Evolutionary conservation across 2,329 filamentous ascomycete genomes (phyloP).

Genomic region (Hyphodiscus sp.): DNA sequence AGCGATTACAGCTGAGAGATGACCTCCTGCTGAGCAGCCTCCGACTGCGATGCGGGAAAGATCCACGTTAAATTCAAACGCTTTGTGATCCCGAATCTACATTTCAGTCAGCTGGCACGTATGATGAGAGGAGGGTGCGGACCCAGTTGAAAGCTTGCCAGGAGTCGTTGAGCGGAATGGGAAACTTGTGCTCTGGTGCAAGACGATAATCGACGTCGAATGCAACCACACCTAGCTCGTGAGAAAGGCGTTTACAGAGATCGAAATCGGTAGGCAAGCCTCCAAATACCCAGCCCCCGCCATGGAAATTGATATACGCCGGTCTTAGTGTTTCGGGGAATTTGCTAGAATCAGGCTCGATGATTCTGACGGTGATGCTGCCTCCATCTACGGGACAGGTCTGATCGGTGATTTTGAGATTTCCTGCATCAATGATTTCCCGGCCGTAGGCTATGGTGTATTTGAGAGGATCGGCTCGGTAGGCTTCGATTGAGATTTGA

Average conservation of each 20-base stretch:
- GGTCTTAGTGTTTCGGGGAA: constrained; percentile 27
- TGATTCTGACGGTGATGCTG: constrained; percentile 35
- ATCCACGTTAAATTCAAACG: constrained; percentile 19
- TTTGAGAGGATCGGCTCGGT: constrained; percentile 33
- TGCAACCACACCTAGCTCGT: constrained; percentile 34
- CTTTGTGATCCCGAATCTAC: constrained; percentile 1
- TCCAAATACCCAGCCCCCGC: constrained; percentile 36
- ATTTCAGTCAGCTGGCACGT: neutral
- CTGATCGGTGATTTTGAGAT: constrained; percentile 35
- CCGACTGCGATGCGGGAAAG: constrained; percentile 14
- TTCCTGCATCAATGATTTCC: constrained; percentile 28
- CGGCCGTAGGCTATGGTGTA: constrained; percentile 34
- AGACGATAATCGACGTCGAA: constrained; percentile 39
- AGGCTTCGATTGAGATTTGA: constrained; percentile 29
- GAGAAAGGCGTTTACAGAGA: constrained; percentile 35
- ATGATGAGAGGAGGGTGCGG: neutral
- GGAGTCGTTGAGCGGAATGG: constrained; percentile 36
- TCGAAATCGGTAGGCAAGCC: constrained; percentile 33
- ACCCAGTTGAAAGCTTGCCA: constrained; percentile 40
- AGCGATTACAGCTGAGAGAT: constrained; percentile 14
- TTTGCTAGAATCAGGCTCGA: constrained; percentile 30
- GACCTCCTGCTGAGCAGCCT: constrained; percentile 16
- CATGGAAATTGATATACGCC: constrained; percentile 32
- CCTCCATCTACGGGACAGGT: constrained; percentile 34
- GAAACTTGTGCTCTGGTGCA: constrained; percentile 40